Percentiles rank a stretch among this genome's conserved stretches.
Conservation (phyloP, 352 stramenopile species). For the Pythium angustatum region DNA sequence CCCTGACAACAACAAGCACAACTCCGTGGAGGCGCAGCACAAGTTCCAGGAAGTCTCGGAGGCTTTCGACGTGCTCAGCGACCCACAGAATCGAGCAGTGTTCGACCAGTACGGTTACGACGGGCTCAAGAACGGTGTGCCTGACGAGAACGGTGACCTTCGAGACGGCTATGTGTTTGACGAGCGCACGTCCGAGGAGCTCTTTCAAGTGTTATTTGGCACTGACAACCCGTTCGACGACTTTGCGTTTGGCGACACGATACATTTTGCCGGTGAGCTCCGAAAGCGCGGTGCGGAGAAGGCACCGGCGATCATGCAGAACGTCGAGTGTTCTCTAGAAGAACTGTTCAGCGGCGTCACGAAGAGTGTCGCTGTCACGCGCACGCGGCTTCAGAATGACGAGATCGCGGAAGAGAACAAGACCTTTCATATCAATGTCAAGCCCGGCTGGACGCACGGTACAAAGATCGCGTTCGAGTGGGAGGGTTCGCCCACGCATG, state of each 20-base stretch:
- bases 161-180: constrained; percentile 90
- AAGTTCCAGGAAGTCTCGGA: constrained; percentile 95
- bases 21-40: constrained; percentile 82
- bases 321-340: constrained; percentile 86
- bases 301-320: constrained; percentile 60
- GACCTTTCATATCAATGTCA: constrained; percentile 89
- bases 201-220: constrained; percentile 93
- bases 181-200: constrained; percentile 86
- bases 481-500: constrained; percentile 87
- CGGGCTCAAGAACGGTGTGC: constrained; percentile 90
- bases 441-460: constrained; percentile 93
- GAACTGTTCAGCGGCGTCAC: constrained; percentile 90
- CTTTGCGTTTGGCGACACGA: constrained; percentile 88
- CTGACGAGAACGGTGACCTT: constrained; percentile 72
- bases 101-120: constrained; percentile 96
- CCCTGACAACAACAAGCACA: constrained; percentile 94
- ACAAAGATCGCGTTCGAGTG: constrained; percentile 96
- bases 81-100: constrained; percentile 87
- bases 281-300: constrained; percentile 80
- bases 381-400: constrained; percentile 76
- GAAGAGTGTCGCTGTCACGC: constrained; percentile 87
- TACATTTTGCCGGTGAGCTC: constrained; percentile 78
- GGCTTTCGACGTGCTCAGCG: constrained; percentile 93
- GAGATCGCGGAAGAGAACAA: constrained; percentile 81
- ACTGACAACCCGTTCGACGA: constrained; percentile 90